phyloP scores from a whole-genome alignment of 2,329 filamentous ascomycete species.

The Colletotrichum cordylinicola region DNA sequence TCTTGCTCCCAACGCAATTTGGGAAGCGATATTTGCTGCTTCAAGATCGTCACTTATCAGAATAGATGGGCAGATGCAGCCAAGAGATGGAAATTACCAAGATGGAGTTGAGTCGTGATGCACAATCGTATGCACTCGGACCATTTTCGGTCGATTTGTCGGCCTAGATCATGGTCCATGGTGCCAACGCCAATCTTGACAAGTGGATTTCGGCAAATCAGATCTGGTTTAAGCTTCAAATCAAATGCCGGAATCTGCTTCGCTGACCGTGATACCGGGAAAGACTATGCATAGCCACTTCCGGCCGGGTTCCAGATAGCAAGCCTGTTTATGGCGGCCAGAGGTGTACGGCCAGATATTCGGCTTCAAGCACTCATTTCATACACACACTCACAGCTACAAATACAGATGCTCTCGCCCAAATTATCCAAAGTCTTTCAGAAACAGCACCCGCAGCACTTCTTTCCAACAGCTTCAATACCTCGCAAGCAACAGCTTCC shows the following conservation, averaged over 20 bases:
- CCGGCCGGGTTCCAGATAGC: neutral
- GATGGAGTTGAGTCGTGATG: neutral
- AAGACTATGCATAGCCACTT: accelerated
- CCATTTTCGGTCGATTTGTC: neutral
- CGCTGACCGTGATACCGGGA: neutral
- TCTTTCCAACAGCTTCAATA: neutral
- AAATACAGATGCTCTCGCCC: neutral
- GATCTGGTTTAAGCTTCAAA: neutral
- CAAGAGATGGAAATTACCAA: neutral
- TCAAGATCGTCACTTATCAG: neutral
- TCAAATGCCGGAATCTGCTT: accelerated
- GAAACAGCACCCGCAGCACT: neutral
- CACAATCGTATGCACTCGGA: accelerated
- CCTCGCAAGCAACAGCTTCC: neutral
- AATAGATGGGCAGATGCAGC: accelerated
- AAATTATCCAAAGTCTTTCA: neutral
- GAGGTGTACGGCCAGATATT: neutral
- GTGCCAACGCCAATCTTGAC: neutral
- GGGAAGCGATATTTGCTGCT: neutral
- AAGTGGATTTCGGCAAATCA: too few species aligned
- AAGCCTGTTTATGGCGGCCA: accelerated
- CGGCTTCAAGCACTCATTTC: neutral
- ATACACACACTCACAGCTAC: neutral
- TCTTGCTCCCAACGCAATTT: neutral
- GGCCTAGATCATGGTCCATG: accelerated